Base-by-base conservation (phyloP, 441 rosid species). In the Eutrema salsugineum region DNA sequence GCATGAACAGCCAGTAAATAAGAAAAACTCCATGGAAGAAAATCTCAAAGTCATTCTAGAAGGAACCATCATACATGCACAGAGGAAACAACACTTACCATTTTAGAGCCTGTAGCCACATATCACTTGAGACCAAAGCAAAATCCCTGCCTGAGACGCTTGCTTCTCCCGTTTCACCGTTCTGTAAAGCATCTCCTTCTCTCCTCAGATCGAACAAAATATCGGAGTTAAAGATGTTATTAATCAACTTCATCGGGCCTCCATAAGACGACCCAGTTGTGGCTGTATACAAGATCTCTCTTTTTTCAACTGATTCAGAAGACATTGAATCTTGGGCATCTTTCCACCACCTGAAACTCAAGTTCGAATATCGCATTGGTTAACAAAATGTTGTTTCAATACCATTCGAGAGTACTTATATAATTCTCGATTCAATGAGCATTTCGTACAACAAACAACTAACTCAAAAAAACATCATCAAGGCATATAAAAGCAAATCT, bases 51-150 rank as follows among this genome's bases (percentile, higher is more conserved):
- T 16, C 44, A 57, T 64, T 46, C 24, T 43, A 68, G 19, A 68
- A 68, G 36, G 53, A 50, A 27, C 30, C 15, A 68, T 40, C 43
- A 61, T 69, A 27, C 50, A 42, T 30, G 56, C 2, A 5, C 2
- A 57, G 50, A 36, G 12, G n/a, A 69, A 50, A 63, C 63, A 46
- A 32, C 11, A 47, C 85, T 85, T 51, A 93, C 98, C 97, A 88
- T 83, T 90, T 96, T 10, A 96, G 91, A 38, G 98, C 97, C 84
- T 82, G 78, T 76, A 96, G 79, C 99, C 99, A 96, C 97, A 88
- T 96, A 68, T 96, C 94, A 39, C 94, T 97, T 1, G 91, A 80
- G 63, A 96, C 94, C 89, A 96, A 85, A 4, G 99, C 99, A 81
- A 80, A 96, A 69, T 93, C 99, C 73, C 94, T 80, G 60, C 97